Evolutionary conservation across 179 eudicot genomes (phyloP).

Genomic region (Silene vulgaris): DNA sequence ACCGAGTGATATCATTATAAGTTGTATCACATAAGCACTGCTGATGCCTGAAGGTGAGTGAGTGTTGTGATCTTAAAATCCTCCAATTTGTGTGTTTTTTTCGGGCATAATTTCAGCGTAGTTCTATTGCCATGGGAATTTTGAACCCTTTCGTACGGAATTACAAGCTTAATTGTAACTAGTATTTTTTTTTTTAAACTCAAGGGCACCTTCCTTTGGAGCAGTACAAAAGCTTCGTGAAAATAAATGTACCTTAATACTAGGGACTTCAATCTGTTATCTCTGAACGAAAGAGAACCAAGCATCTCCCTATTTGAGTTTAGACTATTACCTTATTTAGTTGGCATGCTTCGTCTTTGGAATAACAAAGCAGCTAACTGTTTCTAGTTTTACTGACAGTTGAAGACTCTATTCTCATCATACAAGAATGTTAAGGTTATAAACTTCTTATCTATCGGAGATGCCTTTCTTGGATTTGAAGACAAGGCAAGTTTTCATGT

Average conservation of each 20-base stretch:
- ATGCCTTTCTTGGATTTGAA: slow-evolving; percentile 73
- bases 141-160: not conserved
- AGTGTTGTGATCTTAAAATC: too few species aligned
- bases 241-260: too few species aligned
- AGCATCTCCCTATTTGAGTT: not conserved
- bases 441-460: slow-evolving; percentile 73
- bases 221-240: too few species aligned
- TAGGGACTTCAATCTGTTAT: not conserved
- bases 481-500: slow-evolving; percentile 54
- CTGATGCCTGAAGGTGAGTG: too few species aligned
- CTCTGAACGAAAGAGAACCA: not conserved
- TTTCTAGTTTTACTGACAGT: slow-evolving; percentile 32
- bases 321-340: not conserved
- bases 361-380: slow-evolving; percentile 9
- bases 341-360: not conserved
- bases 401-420: slow-evolving; percentile 46
- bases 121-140: not conserved
- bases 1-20: too few species aligned
- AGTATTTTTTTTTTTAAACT: too few species aligned
- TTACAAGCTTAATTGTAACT: not conserved
- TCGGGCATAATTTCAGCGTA: not conserved
- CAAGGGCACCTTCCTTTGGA: not conserved
- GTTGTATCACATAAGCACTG: too few species aligned
- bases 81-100: too few species aligned
- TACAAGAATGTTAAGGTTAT: slow-evolving; percentile 74